Percentiles rank a stretch among this genome's conserved stretches.
Conservation (phyloP, 176 grass and related monocot species). For the Zea mays region Zm-B73-REFERENCE-NAM-5.0 NC_050102.1:135558001-135558500, state of each 20-base stretch:
- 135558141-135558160: neutral
- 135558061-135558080: neutral
- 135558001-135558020: neutral
- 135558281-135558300: neutral
- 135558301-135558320: neutral
- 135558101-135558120: neutral
- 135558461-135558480: neutral
- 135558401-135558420: neutral
- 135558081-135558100: neutral
- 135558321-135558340: neutral
- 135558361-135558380: neutral
- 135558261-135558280: constrained; percentile 33
- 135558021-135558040: neutral
- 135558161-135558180: constrained; percentile 22
- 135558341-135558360: neutral
- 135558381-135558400: neutral
- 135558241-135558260: constrained; percentile 18
- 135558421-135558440: neutral
- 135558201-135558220: constrained; percentile 53
- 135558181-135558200: constrained; percentile 36
- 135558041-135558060: neutral
- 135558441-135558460: neutral
- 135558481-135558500: constrained; percentile 38
- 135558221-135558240: constrained; percentile 43
- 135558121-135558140: neutral